Evolutionary conservation across 495 filamentous ascomycete species (phyloP), one percentile per base, ranked within the genome.

Genomic region (Hyaloscypha variabilis): DNA sequence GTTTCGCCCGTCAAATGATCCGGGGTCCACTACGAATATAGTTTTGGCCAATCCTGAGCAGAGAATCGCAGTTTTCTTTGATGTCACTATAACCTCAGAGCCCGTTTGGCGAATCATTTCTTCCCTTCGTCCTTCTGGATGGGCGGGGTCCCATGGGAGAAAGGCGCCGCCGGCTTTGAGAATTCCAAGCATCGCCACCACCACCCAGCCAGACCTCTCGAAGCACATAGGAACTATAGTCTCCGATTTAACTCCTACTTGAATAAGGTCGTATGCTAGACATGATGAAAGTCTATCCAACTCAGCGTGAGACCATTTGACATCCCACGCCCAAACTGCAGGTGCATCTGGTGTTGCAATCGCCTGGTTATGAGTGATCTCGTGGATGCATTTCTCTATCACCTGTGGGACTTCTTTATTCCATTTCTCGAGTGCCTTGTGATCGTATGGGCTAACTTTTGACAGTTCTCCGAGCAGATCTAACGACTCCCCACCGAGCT

Each of bases 71-170:
- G 14, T 39, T 36, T 21, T 2, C 49, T 25, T 25, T 34, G 46
- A 36, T 30, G 58, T 49, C n/a, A 66, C 10, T 26, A 66, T 6
- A 17, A 65, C 10, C 19, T 51, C 34, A 8, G 64, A 50, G 29
- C 36, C 19, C 4, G 8, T 46, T 30, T 52, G 24, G 2, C 50
- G n/a, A 30, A 63, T 39, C 25, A 64, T 60, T 19, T 23, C 23
- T 25, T 49, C 24, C 55, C 52, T 28, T 36, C 57, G 56, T 24
- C 19, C 25, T 8, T 36, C 29, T 6, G 68, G 68, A 58, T 67
- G 84, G 2, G 75, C 76, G 13, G 84, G 81, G 54, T 85, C 83
- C 8, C 87, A 71, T 21, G 81, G 81, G 21, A 86, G 83, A 65
- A 70, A 71, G 13, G 67, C 77, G 23, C 71, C 79, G 25, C 81